Evolutionary conservation across 371 early-diverging fungal genomes (phyloP), one percentile per base, ranked within the genome.

Genomic region (Syncephalis plumigaleata): DNA sequence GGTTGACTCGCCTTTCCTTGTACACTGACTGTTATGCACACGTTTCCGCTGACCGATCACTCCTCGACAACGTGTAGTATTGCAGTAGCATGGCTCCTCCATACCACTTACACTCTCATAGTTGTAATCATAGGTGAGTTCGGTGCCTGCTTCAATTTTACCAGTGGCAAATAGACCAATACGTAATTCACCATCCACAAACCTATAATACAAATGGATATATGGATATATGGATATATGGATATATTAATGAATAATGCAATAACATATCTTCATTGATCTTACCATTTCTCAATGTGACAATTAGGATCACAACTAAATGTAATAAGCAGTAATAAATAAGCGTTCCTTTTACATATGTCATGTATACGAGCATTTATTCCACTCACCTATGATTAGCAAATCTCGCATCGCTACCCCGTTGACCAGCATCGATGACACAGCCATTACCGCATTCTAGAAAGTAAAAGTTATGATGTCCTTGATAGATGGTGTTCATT

Each of bases 121-220:
- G 31, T 81, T 78, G 54, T 90, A 92, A 58, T 92, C 87, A 53
- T 90, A 89, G 38, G 81, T 81, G 36, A 92, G 54, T 56, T 92
- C 91, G 8, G 75, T 56, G 15, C 71, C 68, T 0, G 74, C 64
- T n/a, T 61, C 54, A 25, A 91, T 88, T 47, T 85, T 77, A 43
- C 63, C 55, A 7, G 68, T 65, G 3, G 90, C 77, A 64, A 90
- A 87, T 16, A 90, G 62, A 1, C 85, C 84, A 36, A 91, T 68
- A 45, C 68, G 60, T 39, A 71, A 71, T 60, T 87, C 87, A 1
- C 83, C 80, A 48, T 68, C 64, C 9, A 74, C 64, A 22, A 59
- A 51, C 79, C 81, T 79, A 47, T 18, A 39, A 20, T 13, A 36
- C 1, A 39, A 50, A 18, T 40, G n/a, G 7, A 43, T 17, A 31